Percentiles rank a stretch among this genome's conserved stretches.
phyloP scores from a whole-genome alignment of 768 basidiomycete genomes.

The Lactarius trivialis region DNA sequence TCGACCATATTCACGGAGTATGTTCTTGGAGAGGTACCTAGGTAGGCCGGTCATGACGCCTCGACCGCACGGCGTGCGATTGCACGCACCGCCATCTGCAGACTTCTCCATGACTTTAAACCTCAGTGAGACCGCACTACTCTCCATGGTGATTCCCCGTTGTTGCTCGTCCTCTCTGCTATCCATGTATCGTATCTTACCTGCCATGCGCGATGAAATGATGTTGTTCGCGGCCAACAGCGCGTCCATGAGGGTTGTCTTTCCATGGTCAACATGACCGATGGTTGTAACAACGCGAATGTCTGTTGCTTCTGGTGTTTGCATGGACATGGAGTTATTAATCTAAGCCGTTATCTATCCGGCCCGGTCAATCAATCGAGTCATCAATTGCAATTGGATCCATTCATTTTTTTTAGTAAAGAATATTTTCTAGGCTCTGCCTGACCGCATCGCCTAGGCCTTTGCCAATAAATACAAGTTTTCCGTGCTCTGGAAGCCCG shows the following conservation, averaged over 20 bases:
- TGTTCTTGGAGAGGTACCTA: conserved; percentile 54
- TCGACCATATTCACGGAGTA: conserved; percentile 95
- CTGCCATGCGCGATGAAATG: conserved; percentile 90
- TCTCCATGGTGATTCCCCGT: conserved; percentile 98
- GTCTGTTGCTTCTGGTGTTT: conserved; percentile 34
- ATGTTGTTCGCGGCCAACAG: conserved; percentile 97
- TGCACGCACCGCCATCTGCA: conserved; percentile 48
- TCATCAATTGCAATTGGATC: no score
- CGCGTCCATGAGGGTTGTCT: conserved; percentile 92
- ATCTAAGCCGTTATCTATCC: not conserved
- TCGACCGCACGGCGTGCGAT: conserved; percentile 5
- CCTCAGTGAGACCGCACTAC: conserved; percentile 84
- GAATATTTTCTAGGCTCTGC: conserved; percentile 40
- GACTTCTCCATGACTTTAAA: conserved; percentile 71
- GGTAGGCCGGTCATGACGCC: conserved; percentile 32
- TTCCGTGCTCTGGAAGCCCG: conserved; percentile 58
- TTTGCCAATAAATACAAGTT: conserved; percentile 84
- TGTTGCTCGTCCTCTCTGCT: conserved; percentile 96
- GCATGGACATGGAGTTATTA: conserved; percentile 2
- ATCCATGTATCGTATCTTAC: conserved; percentile 93
- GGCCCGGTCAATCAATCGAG: no score
- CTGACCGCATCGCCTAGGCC: conserved; percentile 56
- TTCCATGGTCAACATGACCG: conserved; percentile 93
- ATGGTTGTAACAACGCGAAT: conserved; percentile 79
- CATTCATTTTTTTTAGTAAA: conserved; percentile 10